phyloP scores from a whole-genome alignment of 1,139 yeast species.

The Hansenula sp. region DNA sequence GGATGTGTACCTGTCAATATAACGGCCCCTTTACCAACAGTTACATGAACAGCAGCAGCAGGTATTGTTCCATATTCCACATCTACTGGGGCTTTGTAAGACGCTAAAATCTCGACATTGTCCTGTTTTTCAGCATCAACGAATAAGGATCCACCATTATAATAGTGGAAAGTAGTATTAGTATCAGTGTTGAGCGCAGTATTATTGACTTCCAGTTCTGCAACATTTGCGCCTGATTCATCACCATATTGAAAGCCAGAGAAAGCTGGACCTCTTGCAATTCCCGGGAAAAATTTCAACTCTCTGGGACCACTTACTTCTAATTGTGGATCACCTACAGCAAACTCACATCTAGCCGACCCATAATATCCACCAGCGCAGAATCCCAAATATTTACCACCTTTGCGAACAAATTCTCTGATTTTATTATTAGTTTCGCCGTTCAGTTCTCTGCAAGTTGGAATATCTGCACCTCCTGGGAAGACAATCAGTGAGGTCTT shows the following conservation, averaged over 20 bases:
- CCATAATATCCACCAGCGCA: constrained; percentile 98
- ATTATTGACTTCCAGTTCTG: constrained; percentile 39
- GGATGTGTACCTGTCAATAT: constrained; percentile 89
- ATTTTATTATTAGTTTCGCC: constrained; percentile 67
- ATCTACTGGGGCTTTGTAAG: constrained; percentile 45
- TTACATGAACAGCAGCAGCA: constrained; percentile 68
- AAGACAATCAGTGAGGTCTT: constrained; percentile 78
- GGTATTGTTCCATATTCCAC: constrained; percentile 46
- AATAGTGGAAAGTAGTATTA: constrained; percentile 40
- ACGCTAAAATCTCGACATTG: constrained; percentile 69
- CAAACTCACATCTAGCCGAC: constrained; percentile 76
- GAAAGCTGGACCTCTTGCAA: constrained; percentile 75
- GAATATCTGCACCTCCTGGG: constrained; percentile 97
- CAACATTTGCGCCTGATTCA: constrained; percentile 71
- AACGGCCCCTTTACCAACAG: constrained; percentile 72
- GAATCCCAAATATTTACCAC: constrained; percentile 82
- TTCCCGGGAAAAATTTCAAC: constrained; percentile 76
- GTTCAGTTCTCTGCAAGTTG: constrained; percentile 62
- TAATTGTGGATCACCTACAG: constrained; percentile 59
- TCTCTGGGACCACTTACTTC: constrained; percentile 89
- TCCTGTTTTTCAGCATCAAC: constrained; percentile 61
- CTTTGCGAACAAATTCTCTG: constrained; percentile 59
- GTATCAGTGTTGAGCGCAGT: constrained; percentile 20
- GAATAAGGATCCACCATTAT: constrained; percentile 89
- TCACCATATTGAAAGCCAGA: constrained; percentile 77